Evolutionary conservation across 164 flowering plant species (phyloP), one percentile per base, ranked within the genome.

Genomic region (Cinnamomum micranthum): DNA sequence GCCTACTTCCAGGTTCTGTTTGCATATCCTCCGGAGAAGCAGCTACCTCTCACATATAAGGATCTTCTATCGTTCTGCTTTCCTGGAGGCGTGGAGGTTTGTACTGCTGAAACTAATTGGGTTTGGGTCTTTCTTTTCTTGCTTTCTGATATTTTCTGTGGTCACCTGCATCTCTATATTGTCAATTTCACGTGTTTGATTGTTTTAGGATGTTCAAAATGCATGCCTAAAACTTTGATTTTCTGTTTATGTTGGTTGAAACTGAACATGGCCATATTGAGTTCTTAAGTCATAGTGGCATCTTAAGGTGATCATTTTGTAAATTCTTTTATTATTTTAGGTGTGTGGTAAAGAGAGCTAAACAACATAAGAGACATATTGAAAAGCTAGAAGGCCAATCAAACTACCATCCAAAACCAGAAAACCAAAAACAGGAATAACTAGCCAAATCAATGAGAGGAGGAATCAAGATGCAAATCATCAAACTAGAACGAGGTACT

Each of bases 51-150:
- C 41, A 90, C 86, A 74, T 85, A 89, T 80, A 96, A 91, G 85
- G 97, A 92, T 87, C 98, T 96, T 71, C 90, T 92, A 28, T 96
- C 99, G 22, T 96, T 92, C 82, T 96, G 99, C 87, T 94, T 96
- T 79, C 99, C 99, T 76, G 95, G 88, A 71, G 99, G 99, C 27
- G 70, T 92, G 41, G 99, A 96, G 98, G 99, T 96, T 69, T 52
- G 70, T 59, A 59, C 66, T 4, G 3, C 66, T 4, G 7, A 51
- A 65, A 50, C 41, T 65, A 24, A 24, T 47, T 24, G 65, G n/a
- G 71, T 47, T 47, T 24, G 65, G n/a, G 71, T 47, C 27, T 47
- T 50, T 35, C 71, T 69, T 69, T 47, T 15, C 55, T 15, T 47
- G 23, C 22, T 69, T 69, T 41, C 23, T 19, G 13, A 22, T 15